These are phyloP conservation scores for Garcia nutans DNA, from an alignment of 345 rosid species.

Conservation along the genomic window DNA sequence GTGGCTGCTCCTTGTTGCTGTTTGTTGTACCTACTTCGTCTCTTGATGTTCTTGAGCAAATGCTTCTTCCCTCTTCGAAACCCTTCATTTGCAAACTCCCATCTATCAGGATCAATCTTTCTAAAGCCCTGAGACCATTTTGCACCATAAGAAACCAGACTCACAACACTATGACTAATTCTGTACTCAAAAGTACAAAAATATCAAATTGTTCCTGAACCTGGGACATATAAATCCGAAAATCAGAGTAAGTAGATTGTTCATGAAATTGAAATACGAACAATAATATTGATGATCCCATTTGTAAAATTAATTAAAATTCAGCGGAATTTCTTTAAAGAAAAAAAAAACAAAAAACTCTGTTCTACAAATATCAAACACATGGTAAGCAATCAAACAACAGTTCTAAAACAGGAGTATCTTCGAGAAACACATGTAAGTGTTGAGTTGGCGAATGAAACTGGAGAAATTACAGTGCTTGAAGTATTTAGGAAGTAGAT, in stretches of 20 bases:
- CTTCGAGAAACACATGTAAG: conserved; percentile 20
- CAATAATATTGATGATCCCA: too few relatives aligned
- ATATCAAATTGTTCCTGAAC: too few relatives aligned
- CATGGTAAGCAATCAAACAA: neutral
- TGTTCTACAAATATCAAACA: neutral
- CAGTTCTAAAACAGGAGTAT: neutral
- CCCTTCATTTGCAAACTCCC: conserved; percentile 66
- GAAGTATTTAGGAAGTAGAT: conserved; percentile 31
- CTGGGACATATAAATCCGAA: neutral
- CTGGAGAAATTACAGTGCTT: conserved; percentile 37
- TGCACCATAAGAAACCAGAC: neutral
- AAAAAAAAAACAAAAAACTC: too few relatives aligned
- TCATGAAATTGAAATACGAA: neutral
- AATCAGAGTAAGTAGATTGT: too few relatives aligned
- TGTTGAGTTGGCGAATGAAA: conserved; percentile 36
- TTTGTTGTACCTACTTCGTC: conserved; percentile 46
- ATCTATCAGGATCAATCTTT: conserved; percentile 58
- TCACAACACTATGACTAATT: neutral
- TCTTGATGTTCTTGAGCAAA: conserved; percentile 57
- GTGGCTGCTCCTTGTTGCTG: conserved; percentile 16
- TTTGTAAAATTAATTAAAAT: neutral
- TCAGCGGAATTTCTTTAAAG: too few relatives aligned
- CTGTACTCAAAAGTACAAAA: too few relatives aligned
- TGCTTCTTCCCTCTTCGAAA: conserved; percentile 59
- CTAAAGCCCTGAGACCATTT: conserved; percentile 52